These are phyloP conservation scores for Aspergillus carlsbadensis DNA, from an alignment of 495 filamentous ascomycete species.

Conservation along the genomic window DNA sequence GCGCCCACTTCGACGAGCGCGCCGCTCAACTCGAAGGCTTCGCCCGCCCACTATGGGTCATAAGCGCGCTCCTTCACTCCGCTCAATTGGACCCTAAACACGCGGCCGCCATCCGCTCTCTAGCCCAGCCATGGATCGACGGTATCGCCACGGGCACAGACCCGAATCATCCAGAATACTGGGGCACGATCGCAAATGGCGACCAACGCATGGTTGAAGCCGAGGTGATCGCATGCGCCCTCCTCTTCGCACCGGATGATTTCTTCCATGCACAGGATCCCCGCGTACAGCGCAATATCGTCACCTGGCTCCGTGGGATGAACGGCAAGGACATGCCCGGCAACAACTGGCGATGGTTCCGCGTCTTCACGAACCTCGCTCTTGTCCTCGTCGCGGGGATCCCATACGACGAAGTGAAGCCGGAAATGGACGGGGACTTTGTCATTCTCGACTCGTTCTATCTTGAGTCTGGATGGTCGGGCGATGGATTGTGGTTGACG, in stretches of 20 bases:
- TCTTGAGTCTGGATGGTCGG: not conserved
- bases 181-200: not conserved
- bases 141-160: slow-evolving; percentile 1
- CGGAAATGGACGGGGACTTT: slow-evolving; percentile 2
- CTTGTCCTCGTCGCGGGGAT: not conserved
- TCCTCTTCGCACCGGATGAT: not conserved
- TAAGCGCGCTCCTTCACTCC: not conserved
- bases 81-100: not conserved
- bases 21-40: slow-evolving; percentile 3
- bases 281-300: not conserved
- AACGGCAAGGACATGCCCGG: slow-evolving; percentile 7
- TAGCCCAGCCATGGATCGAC: slow-evolving; percentile 4
- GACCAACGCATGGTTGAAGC: slow-evolving; percentile 12
- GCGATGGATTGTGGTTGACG: slow-evolving; percentile 3
- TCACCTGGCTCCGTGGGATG: slow-evolving; percentile 6
- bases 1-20: slow-evolving; percentile 7
- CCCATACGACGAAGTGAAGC: not conserved
- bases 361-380: slow-evolving; percentile 8
- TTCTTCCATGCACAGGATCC: slow-evolving; percentile 2
- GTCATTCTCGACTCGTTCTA: slow-evolving; percentile 6
- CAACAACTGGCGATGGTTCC: slow-evolving; percentile 13
- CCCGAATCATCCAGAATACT: slow-evolving; percentile 1
- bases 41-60: slow-evolving; percentile 7
- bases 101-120: not conserved
- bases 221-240: slow-evolving; percentile 1